These are phyloP conservation scores for Monilinia laxa DNA, from an alignment of 2,329 filamentous ascomycete genomes.

Conservation along the genomic window DNA sequence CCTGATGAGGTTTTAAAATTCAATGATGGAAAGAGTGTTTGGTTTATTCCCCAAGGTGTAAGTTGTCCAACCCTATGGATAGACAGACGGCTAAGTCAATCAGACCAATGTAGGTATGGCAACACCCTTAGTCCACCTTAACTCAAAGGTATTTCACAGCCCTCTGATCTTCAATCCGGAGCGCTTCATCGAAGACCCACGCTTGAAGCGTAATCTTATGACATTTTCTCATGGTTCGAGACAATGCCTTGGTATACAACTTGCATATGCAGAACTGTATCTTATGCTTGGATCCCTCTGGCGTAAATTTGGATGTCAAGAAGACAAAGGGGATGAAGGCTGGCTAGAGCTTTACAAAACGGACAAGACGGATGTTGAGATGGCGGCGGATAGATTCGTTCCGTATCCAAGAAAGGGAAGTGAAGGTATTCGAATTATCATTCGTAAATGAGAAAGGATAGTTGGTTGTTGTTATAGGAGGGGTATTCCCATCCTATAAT, in stretches of 20 bases:
- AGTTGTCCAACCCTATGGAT: too few relatives aligned
- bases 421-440: not conserved
- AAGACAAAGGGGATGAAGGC: not conserved
- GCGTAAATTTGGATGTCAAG: not conserved
- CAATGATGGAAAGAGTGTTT: too few relatives aligned
- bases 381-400: not conserved
- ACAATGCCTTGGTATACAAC: slow-evolving; percentile 43
- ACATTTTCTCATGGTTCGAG: slow-evolving; percentile 46
- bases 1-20: too few relatives aligned
- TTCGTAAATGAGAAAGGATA: not conserved
- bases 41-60: too few relatives aligned
- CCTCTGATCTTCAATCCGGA: slow-evolving; percentile 36
- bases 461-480: not conserved
- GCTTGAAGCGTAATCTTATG: slow-evolving; percentile 40
- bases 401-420: not conserved
- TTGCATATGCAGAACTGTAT: slow-evolving; percentile 13
- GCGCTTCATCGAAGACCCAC: slow-evolving; percentile 42
- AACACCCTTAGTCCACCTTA: too few relatives aligned
- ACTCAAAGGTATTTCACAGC: too few relatives aligned
- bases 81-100: too few relatives aligned
- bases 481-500: not conserved
- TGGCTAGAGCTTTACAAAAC: not conserved
- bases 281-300: slow-evolving; percentile 1
- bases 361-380: slow-evolving; percentile 9
- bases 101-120: too few relatives aligned